Percentiles rank a stretch among this genome's conserved stretches.
phyloP scores from a whole-genome alignment of 2,329 filamentous ascomycete genomes.

The Ambrosiella cleistominuta region DNA sequence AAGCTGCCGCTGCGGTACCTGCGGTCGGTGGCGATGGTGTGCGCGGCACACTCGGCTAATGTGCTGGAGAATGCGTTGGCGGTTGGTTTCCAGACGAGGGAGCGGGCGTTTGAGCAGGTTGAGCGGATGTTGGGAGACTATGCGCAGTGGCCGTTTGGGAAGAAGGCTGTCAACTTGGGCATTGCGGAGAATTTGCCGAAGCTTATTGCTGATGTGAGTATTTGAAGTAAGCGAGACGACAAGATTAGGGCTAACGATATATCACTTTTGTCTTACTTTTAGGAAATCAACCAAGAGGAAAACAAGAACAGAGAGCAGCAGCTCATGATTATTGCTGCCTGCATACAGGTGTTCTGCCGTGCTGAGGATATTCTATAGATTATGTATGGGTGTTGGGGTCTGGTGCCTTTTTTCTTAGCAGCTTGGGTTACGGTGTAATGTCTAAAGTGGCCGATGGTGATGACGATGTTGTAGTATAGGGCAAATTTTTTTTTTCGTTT shows the following conservation, averaged over 20 bases:
- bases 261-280: background rate
- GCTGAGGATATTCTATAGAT: slow-evolving; percentile 79
- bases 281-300: slow-evolving; percentile 52
- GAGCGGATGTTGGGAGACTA: slow-evolving; percentile 92
- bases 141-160: slow-evolving; percentile 91
- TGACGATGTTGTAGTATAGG: no score
- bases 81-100: slow-evolving; percentile 85
- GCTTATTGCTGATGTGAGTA: slow-evolving; percentile 53
- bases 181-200: slow-evolving; percentile 87
- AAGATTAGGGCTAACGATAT: slow-evolving; percentile 13
- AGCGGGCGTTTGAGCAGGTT: slow-evolving; percentile 89
- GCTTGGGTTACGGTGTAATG: no score
- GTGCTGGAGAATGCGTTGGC: slow-evolving; percentile 95
- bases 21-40: slow-evolving; percentile 88
- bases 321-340: slow-evolving; percentile 91
- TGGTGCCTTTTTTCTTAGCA: no score
- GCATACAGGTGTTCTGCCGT: slow-evolving; percentile 90
- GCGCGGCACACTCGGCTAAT: slow-evolving; percentile 93
- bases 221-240: background rate
- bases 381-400: no score
- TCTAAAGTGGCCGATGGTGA: no score
- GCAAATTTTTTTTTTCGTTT: no score
- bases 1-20: slow-evolving; percentile 87
- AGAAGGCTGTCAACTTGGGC: slow-evolving; percentile 59
- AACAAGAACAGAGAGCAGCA: slow-evolving; percentile 89